phyloP scores from a whole-genome alignment of 441 rosid species.

The Adansonia rubrostipa region DNA sequence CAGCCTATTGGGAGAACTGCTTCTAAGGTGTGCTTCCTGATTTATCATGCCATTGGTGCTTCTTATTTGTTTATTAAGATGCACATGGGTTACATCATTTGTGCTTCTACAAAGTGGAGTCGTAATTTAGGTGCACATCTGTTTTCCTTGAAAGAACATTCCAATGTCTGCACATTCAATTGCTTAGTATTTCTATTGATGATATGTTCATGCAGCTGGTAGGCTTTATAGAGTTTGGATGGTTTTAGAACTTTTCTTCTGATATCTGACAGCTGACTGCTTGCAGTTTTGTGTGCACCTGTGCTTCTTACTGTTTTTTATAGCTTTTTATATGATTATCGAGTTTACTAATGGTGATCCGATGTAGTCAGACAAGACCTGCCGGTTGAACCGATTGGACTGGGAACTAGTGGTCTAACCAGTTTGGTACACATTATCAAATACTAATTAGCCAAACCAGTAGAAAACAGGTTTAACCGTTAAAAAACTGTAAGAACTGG shows the following conservation, averaged over 20 bases:
- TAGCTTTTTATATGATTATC: not conserved
- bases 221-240: not conserved
- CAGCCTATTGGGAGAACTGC: constrained; percentile 86
- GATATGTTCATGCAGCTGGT: not conserved
- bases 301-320: not conserved
- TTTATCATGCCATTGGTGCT: constrained; percentile 19
- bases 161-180: not conserved
- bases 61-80: constrained; percentile 6
- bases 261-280: not conserved
- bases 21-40: constrained; percentile 62
- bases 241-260: not conserved
- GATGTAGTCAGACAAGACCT: too few species aligned
- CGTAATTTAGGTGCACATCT: not conserved
- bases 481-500: too few species aligned
- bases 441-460: too few species aligned
- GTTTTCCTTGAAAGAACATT: not conserved
- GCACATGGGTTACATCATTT: not conserved
- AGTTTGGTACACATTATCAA: too few species aligned
- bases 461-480: too few species aligned
- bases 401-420: too few species aligned
- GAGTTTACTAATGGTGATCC: not conserved
- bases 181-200: not conserved
- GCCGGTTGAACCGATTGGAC: too few species aligned
- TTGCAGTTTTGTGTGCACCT: not conserved
- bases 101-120: not conserved